phyloP scores from a whole-genome alignment of 108 stramenopile genomes.

The Licmophora abbreviata region DNA sequence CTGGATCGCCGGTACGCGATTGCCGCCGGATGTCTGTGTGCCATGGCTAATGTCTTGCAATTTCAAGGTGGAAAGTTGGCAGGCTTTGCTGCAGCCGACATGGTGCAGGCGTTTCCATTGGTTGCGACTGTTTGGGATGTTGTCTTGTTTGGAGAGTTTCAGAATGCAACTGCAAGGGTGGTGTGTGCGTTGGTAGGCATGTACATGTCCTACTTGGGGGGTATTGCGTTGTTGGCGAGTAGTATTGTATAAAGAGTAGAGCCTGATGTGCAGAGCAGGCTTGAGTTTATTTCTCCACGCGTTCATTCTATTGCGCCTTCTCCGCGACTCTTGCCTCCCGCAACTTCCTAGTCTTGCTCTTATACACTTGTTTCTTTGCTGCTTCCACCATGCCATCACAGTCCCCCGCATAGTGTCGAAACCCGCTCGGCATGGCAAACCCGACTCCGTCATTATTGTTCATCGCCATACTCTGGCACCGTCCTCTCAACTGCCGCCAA shows the following conservation, averaged over 20 bases:
- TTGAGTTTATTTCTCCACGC: too few species aligned
- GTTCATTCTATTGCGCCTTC: too few species aligned
- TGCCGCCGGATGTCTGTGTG: conserved; percentile 31
- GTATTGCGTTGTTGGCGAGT: conserved; percentile 8
- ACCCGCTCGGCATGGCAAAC: too few species aligned
- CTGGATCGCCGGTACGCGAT: conserved; percentile 10
- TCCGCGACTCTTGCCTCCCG: too few species aligned
- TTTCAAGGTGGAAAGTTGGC: conserved; percentile 34
- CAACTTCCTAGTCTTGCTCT: too few species aligned
- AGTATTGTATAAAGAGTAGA: conserved; percentile 9
- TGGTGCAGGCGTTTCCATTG: conserved; percentile 44
- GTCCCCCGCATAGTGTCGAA: too few species aligned
- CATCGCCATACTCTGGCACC: too few species aligned
- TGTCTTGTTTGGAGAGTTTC: conserved; percentile 32
- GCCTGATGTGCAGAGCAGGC: too few species aligned
- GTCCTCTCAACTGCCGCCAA: too few species aligned
- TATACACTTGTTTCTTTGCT: too few species aligned
- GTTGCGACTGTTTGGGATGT: conserved; percentile 42
- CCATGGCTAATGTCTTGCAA: conserved; percentile 35
- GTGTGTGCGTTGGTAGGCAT: conserved; percentile 8
- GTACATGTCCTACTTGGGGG: conserved; percentile 11
- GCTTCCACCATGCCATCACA: too few species aligned
- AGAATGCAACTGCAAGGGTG: background rate
- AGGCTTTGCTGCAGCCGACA: conserved; percentile 38
- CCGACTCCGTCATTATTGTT: too few species aligned